Percentiles rank a stretch among this genome's conserved stretches.
phyloP scores from a whole-genome alignment of 306 rosid species.

The Inga oerstediana region DNA sequence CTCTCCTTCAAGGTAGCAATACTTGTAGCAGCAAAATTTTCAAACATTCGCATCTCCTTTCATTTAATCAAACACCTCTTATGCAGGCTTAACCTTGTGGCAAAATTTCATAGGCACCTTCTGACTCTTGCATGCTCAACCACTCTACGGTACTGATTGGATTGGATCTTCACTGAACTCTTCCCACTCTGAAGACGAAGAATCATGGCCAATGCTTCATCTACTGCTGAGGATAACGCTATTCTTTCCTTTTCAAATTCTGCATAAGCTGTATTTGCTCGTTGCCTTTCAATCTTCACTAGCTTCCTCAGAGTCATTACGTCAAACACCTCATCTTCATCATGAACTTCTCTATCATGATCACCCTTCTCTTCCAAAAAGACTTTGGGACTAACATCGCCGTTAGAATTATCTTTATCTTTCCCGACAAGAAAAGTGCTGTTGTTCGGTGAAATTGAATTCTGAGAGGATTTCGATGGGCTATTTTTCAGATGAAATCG shows the following conservation, averaged over 20 bases:
- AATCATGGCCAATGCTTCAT: constrained; percentile 90
- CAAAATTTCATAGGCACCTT: too few species aligned
- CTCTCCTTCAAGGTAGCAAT: too few species aligned
- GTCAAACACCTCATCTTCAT: constrained; percentile 54
- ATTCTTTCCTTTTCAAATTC: constrained; percentile 78
- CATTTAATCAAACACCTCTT: too few species aligned
- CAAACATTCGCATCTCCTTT: too few species aligned
- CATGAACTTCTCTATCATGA: background rate
- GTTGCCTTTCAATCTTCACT: constrained; percentile 55
- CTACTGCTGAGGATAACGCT: constrained; percentile 69
- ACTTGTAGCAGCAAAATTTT: too few species aligned
- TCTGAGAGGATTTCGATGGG: constrained; percentile 13
- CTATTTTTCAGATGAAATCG: background rate
- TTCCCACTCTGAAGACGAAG: constrained; percentile 72
- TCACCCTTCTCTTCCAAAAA: background rate
- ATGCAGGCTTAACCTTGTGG: too few species aligned
- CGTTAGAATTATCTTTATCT: background rate
- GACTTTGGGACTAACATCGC: background rate
- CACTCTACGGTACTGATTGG: constrained; percentile 62
- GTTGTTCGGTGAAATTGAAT: background rate
- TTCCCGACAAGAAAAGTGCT: background rate
- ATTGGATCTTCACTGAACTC: constrained; percentile 56
- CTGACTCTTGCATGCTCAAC: constrained; percentile 55
- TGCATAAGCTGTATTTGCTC: constrained; percentile 41
- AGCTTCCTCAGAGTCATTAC: constrained; percentile 49